These are phyloP conservation scores for Phytophthora megakarya DNA, from an alignment of 352 stramenopile species.

Conservation along the genomic window DNA sequence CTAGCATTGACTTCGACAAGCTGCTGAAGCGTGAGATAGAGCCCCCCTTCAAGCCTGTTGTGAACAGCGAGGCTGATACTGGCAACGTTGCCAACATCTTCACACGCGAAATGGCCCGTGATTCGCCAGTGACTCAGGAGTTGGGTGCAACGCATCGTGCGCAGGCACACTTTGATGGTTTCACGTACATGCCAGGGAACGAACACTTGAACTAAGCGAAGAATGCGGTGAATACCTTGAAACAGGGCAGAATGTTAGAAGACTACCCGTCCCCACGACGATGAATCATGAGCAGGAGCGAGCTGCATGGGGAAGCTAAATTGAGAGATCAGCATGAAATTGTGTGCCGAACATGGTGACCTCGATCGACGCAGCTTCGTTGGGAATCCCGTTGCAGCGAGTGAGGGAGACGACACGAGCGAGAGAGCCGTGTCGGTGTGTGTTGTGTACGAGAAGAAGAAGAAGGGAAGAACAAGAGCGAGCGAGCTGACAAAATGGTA, in stretches of 20 bases:
- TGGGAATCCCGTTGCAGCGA: slow-evolving; percentile 26
- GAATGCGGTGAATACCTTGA: slow-evolving; percentile 10
- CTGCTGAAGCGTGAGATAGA: slow-evolving; percentile 83
- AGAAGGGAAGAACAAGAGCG: slow-evolving; percentile 28
- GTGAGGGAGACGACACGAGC: slow-evolving; percentile 35
- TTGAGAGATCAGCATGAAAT: slow-evolving; percentile 17
- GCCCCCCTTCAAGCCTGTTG: slow-evolving; percentile 86
- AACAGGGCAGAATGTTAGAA: slow-evolving; percentile 34
- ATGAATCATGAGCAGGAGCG: slow-evolving; percentile 27
- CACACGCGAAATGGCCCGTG: slow-evolving; percentile 80
- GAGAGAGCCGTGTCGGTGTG: slow-evolving; percentile 47
- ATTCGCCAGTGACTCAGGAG: slow-evolving; percentile 89
- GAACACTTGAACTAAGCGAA: slow-evolving; percentile 58
- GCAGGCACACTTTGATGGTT: slow-evolving; percentile 91
- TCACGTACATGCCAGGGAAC: slow-evolving; percentile 90
- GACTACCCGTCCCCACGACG: slow-evolving; percentile 30
- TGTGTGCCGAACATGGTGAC: slow-evolving; percentile 15
- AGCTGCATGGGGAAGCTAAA: slow-evolving; percentile 28
- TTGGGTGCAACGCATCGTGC: slow-evolving; percentile 82
- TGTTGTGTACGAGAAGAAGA: slow-evolving; percentile 46
- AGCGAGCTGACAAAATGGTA: slow-evolving; percentile 21
- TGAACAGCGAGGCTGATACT: slow-evolving; percentile 82
- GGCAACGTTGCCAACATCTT: slow-evolving; percentile 91
- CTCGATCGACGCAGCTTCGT: slow-evolving; percentile 26
- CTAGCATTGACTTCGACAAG: slow-evolving; percentile 85